These are phyloP conservation scores for Colletotrichum kahawae DNA, from an alignment of 2,329 filamentous ascomycete species.

Conservation along the genomic window DNA sequence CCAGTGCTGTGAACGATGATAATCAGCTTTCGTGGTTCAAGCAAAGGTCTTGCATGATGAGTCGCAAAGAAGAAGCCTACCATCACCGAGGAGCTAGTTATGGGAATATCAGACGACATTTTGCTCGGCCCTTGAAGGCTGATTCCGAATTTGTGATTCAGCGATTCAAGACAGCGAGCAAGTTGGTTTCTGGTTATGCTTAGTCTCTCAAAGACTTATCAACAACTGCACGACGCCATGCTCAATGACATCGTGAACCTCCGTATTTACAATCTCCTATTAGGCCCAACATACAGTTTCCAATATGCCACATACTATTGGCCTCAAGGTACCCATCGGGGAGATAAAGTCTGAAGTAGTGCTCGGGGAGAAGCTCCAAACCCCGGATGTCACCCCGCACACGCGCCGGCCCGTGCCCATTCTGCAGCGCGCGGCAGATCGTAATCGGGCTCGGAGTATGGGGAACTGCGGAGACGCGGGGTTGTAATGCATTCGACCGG, in stretches of 20 bases:
- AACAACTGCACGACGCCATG: background rate
- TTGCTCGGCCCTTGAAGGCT: background rate
- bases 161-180: background rate
- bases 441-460: background rate
- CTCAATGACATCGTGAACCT: background rate
- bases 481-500: background rate
- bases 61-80: background rate
- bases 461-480: background rate
- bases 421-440: background rate
- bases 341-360: background rate
- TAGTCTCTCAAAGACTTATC: background rate
- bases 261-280: background rate
- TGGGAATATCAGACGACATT: background rate
- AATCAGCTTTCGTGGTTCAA: background rate
- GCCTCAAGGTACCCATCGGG: background rate
- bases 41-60: background rate
- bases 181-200: background rate
- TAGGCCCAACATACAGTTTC: background rate
- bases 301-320: background rate
- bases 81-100: background rate
- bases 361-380: constrained; percentile 4
- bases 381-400: constrained; percentile 1
- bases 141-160: background rate
- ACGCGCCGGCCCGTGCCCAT: background rate
- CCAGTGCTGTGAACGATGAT: constrained; percentile 11